Evolutionary conservation across 1,284 basidiomycete species (phyloP).

Genomic region (Caloboletus firmus): DNA sequence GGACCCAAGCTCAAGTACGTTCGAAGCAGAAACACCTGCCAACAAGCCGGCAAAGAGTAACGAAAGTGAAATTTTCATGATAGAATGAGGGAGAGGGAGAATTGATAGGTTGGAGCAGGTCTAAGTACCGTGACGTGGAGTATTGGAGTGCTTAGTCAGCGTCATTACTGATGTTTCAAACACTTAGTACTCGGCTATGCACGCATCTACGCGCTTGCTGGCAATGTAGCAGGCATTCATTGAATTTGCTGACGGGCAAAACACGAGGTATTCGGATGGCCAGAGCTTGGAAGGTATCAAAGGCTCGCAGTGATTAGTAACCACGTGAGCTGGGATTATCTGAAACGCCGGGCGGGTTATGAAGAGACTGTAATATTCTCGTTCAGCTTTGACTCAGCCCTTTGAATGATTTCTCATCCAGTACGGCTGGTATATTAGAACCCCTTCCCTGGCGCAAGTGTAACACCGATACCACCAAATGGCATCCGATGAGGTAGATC

Average conservation of each 20-base stretch:
- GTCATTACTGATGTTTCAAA: neutral
- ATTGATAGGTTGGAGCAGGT: neutral
- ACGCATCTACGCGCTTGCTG: neutral
- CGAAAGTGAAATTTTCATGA: conserved; percentile 63
- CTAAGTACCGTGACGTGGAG: conserved; percentile 37
- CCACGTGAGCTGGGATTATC: neutral
- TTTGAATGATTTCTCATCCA: conserved; percentile 30
- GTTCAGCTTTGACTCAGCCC: conserved; percentile 18
- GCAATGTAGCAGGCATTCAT: too few relatives aligned
- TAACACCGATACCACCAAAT: conserved; percentile 14
- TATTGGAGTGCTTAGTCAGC: conserved; percentile 29
- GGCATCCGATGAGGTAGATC: conserved; percentile 17
- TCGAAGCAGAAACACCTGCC: conserved; percentile 66
- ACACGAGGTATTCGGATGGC: neutral
- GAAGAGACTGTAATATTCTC: neutral
- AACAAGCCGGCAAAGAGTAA: conserved; percentile 58
- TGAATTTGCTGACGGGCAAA: neutral
- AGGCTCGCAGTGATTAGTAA: neutral
- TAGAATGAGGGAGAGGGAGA: conserved; percentile 28
- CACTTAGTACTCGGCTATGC: neutral
- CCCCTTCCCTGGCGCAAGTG: neutral
- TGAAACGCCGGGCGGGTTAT: neutral
- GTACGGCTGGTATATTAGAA: conserved; percentile 11
- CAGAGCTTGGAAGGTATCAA: neutral
- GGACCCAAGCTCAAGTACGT: conserved; percentile 76